phyloP scores from a whole-genome alignment of 345 rosid genomes.

The Melastoma malabathricum region DNA sequence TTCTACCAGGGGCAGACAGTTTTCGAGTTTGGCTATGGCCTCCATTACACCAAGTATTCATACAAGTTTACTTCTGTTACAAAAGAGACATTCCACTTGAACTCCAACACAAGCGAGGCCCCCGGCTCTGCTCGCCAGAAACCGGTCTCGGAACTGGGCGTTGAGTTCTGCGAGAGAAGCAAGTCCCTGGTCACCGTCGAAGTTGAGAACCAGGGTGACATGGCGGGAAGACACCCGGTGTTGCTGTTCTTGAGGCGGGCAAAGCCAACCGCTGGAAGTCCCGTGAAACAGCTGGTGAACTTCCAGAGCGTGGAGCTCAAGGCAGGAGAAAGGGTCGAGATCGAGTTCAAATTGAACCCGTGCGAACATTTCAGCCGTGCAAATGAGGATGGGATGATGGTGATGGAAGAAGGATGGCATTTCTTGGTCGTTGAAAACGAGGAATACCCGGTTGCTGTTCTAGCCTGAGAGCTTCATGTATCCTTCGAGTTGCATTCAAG shows the following conservation, averaged over 20 bases:
- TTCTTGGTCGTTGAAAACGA: too few species aligned
- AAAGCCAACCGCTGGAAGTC: slow-evolving; percentile 12
- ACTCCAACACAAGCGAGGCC: too few species aligned
- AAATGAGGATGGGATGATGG: slow-evolving; percentile 39
- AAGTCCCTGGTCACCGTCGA: slow-evolving; percentile 14
- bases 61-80: slow-evolving; percentile 5
- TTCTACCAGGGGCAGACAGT: slow-evolving; percentile 26
- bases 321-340: slow-evolving; percentile 24
- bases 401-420: slow-evolving; percentile 26
- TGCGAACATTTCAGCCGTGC: slow-evolving; percentile 36
- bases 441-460: too few species aligned
- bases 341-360: slow-evolving; percentile 17
- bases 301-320: slow-evolving; percentile 37
- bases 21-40: slow-evolving; percentile 36
- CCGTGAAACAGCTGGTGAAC: slow-evolving; percentile 31
- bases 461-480: too few species aligned
- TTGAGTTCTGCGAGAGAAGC: neutral
- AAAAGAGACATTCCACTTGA: too few species aligned
- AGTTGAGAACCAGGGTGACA: slow-evolving; percentile 31
- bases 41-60: slow-evolving; percentile 35
- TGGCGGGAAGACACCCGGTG: slow-evolving; percentile 36
- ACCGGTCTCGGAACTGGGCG: slow-evolving; percentile 20
- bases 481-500: too few species aligned
- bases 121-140: neutral
- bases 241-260: slow-evolving; percentile 49